These are phyloP conservation scores for Fusarium nurragi DNA, from an alignment of 2,329 filamentous ascomycete species.

Conservation along the genomic window DNA sequence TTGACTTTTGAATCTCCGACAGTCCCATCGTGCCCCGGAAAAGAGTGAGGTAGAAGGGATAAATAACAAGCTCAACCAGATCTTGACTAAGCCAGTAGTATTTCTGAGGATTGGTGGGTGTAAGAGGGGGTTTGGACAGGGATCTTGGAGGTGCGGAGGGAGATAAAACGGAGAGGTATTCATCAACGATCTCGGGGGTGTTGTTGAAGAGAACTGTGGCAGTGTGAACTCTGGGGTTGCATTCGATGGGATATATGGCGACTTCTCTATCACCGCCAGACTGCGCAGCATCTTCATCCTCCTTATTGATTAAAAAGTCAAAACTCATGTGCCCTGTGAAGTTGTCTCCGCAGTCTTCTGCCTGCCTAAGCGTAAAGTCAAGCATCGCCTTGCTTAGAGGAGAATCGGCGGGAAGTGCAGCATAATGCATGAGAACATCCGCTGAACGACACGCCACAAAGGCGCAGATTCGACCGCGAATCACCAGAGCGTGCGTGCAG, in stretches of 20 bases:
- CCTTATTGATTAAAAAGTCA: constrained; percentile 67
- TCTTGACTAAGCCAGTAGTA: constrained; percentile 77
- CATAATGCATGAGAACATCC: constrained; percentile 73
- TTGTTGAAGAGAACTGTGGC: constrained; percentile 69
- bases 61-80: constrained; percentile 61
- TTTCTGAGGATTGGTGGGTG: constrained; percentile 37
- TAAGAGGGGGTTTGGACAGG: constrained; percentile 28
- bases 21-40: constrained; percentile 38
- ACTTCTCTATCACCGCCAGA: constrained; percentile 40
- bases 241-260: constrained; percentile 72
- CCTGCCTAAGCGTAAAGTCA: constrained; percentile 69
- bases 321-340: constrained; percentile 79
- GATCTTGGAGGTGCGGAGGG: neutral
- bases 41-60: constrained; percentile 53
- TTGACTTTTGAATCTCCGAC: constrained; percentile 31
- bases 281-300: constrained; percentile 9
- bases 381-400: constrained; percentile 68
- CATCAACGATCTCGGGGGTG: constrained; percentile 57
- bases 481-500: constrained; percentile 75
- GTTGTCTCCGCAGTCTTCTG: constrained; percentile 55
- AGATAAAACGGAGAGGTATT: constrained; percentile 62
- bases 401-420: constrained; percentile 63
- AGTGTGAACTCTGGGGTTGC: constrained; percentile 75
- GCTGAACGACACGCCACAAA: constrained; percentile 74
- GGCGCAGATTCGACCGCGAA: constrained; percentile 70